These are phyloP conservation scores for Teratosphaeria viscida DNA, from an alignment of 2,329 filamentous ascomycete species.

Conservation along the genomic window DNA sequence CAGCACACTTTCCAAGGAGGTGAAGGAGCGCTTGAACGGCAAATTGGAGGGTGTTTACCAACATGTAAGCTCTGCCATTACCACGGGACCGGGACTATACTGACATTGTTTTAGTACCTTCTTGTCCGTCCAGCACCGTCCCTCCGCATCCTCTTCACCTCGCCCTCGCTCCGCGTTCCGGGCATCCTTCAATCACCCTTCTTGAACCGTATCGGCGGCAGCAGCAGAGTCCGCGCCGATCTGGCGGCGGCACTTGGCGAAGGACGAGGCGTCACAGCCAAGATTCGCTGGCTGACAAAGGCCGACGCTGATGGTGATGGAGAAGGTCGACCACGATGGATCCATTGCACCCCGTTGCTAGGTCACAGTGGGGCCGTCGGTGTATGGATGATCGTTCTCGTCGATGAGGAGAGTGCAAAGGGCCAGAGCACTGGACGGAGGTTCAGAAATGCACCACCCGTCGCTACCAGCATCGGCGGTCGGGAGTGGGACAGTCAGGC, in stretches of 20 bases:
- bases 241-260: conserved; percentile 52
- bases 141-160: conserved; percentile 41
- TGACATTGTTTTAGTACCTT: conserved; percentile 29
- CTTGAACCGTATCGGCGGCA: conserved; percentile 40
- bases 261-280: conserved; percentile 62
- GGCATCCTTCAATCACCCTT: conserved; percentile 41
- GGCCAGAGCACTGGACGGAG: conserved; percentile 11
- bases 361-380: conserved; percentile 58
- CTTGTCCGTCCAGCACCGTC: conserved; percentile 38
- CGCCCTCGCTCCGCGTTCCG: conserved; percentile 39
- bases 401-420: conserved; percentile 45
- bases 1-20: conserved; percentile 4
- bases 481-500: conserved; percentile 20
- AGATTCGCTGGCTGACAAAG: conserved; percentile 57
- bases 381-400: conserved; percentile 68
- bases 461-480: conserved; percentile 23
- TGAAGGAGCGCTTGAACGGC: conserved; percentile 26
- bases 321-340: conserved; percentile 58
- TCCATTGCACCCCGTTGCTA: conserved; percentile 64
- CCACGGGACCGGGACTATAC: background rate
- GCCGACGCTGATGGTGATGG: conserved; percentile 30
- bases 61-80: conserved; percentile 36
- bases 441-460: conserved; percentile 27
- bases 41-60: conserved; percentile 46
- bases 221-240: conserved; percentile 42